Base-by-base conservation (phyloP, 352 stramenopile genomes). In the Thraustochytrium sp. region DNA sequence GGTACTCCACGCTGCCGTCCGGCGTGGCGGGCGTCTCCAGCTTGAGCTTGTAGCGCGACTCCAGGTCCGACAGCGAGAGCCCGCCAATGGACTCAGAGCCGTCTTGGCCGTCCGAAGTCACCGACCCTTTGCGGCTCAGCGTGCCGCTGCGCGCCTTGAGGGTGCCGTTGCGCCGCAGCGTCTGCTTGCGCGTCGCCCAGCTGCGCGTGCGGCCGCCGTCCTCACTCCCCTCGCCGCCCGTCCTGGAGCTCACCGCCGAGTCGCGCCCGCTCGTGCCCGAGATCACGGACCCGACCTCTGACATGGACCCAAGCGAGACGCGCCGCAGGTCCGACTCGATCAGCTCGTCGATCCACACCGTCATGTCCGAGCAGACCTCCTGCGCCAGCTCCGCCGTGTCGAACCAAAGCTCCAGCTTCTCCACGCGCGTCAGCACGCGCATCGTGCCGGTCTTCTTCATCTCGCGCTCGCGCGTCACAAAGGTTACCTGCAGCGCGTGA, bases 271-370 rank as follows among this genome's bases (percentile, higher is more conserved):
- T 37, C 16, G n/a, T 53, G 29, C 37, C 36, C 23, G 68, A 80
- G 49, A 65, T n/a, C 36, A 80, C 23, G 23, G 68, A 80, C n/a
- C 8, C 68, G 37, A n/a, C 34, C 4, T 80, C 68, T 0, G 68
- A 44, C 34, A 44, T 48, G 3, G 68, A 80, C n/a, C 34, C 37
- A 1, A 80, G 18, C 21, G 31, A 55, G 31, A 42, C 42, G 34
- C 68, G 68, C 21, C 68, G 68, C 26, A 80, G 42, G 68, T 80
- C 68, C 4, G 29, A 21, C 38, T 80, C 68, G 44, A 80, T 80
- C 21, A 80, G 51, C 46, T 80, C 68, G n/a, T 80, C 68, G 29
- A 80, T 61, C 34, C 31, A 80, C 26, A 68, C 29, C n/a, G 51
- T 64, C 23, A 80, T 68, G 8, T 80, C 36, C 5, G 68, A 36